Percentiles rank a stretch among this genome's conserved stretches.
Evolutionary conservation across 2,329 filamentous ascomycete species (phyloP).

Genomic region (Arthrobotrys sinensis): DNA sequence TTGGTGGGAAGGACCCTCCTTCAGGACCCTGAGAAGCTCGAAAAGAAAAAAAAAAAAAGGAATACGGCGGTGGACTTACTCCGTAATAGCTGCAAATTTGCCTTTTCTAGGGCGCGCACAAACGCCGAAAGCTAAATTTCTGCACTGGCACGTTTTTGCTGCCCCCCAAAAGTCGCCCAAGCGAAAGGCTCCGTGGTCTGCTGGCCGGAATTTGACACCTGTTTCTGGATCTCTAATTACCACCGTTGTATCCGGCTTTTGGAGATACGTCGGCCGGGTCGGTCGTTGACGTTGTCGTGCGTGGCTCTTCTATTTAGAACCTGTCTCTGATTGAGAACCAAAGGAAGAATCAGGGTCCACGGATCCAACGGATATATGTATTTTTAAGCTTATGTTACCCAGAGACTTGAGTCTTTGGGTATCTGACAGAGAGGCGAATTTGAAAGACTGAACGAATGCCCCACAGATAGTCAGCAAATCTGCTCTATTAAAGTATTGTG

Average conservation of each 20-base stretch:
- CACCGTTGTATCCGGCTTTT: conserved; percentile 60
- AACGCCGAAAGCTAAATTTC: conserved; percentile 55
- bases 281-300: conserved; percentile 46
- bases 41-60: conserved; percentile 22
- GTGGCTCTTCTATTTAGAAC: conserved; percentile 39
- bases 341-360: conserved; percentile 9
- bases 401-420: background rate
- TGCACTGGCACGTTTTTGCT: conserved; percentile 22
- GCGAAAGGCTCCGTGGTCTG: conserved; percentile 49
- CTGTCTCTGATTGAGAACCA: background rate
- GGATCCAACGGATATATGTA: conserved; percentile 60
- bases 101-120: conserved; percentile 57
- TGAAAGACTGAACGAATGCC: conserved; percentile 22
- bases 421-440: background rate
- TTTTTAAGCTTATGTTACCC: conserved; percentile 34
- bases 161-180: conserved; percentile 26
- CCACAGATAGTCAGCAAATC: conserved; percentile 54
- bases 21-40: conserved; percentile 16
- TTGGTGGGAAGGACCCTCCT: conserved; percentile 29
- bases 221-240: conserved; percentile 20
- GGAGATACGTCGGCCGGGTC: conserved; percentile 39
- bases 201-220: conserved; percentile 50
- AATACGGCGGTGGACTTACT: conserved; percentile 58
- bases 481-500: conserved; percentile 30
- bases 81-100: conserved; percentile 53